Evolutionary conservation across 2,329 filamentous ascomycete genomes (phyloP), one percentile per base, ranked within the genome.

Genomic region (Diaporthe batatas): DNA sequence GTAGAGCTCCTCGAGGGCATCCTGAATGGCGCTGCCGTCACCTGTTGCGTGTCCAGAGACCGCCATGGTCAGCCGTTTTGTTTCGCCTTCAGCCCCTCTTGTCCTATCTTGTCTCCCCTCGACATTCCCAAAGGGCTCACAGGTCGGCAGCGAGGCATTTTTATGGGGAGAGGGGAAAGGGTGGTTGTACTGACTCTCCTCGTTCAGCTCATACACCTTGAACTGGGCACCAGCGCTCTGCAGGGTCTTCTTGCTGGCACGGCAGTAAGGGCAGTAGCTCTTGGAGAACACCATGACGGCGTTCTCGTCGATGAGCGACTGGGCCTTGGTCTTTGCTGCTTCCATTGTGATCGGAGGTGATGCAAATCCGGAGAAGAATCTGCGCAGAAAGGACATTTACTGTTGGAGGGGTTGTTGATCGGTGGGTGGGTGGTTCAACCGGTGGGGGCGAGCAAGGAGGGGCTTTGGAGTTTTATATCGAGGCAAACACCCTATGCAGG

Each of bases 281-380:
- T 99, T 99, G 85, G 93, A 95, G 89, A 99, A 99, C 82, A 99
- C 94, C 79, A 96, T 92, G 83, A 98, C 95, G 79, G 91, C 85
- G 86, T 98, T 96, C 81, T 95, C 91, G 84, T 96, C 91, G 83
- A 98, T 98, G 85, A 98, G 91, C 80, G 87, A 83, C 84, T 98
- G 91, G 75, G 93, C 94, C 85, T 97, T 97, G 76, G 89, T 88
- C 85, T 93, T 94, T 80, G 94, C 93, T 81, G 93, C 90, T 80
- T 94, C 91, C 93, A 97, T 97, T 79, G 85, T 89, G 84, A 89
- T 87, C 78, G 92, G 87, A 82, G 88, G 86, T 81, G 85, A 82
- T 70, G 87, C 83, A 14, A 65, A 54, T 49, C 54, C 65, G 78
- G 86, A 86, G 83, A 97, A 96, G 81, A 97, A 87, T 81, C 90